Evolutionary conservation across 192 early-diverging fungal species (phyloP).

Genomic region (Irineochytrium annulatum): DNA sequence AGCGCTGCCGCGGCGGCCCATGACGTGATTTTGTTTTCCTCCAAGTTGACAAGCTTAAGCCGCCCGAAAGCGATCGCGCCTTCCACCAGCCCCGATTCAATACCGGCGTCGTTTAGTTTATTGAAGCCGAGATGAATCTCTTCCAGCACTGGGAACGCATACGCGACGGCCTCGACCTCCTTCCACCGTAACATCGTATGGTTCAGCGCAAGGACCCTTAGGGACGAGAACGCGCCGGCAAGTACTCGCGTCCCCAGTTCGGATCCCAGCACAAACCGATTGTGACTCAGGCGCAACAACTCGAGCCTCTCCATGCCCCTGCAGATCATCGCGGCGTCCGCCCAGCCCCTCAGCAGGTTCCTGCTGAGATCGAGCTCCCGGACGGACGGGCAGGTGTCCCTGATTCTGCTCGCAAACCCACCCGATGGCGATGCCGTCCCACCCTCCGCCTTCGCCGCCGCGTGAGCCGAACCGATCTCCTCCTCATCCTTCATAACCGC

Average conservation of each 20-base stretch:
- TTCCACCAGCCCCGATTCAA: neutral
- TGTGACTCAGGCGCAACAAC: conserved; percentile 37
- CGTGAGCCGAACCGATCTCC: too few relatives aligned
- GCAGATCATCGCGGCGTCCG: conserved; percentile 34
- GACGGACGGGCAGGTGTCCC: conserved; percentile 26
- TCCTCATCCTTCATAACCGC: too few relatives aligned
- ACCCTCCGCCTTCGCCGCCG: neutral
- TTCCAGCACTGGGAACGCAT: conserved; percentile 25
- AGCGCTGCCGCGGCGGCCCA: conserved; percentile 32
- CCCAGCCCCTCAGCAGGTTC: conserved; percentile 32
- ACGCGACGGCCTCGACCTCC: conserved; percentile 20
- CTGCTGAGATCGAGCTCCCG: conserved; percentile 45
- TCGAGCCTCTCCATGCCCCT: conserved; percentile 21
- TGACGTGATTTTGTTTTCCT: conserved; percentile 27
- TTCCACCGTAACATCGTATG: conserved; percentile 32
- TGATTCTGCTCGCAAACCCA: neutral
- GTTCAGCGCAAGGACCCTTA: conserved; percentile 33
- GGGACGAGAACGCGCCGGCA: conserved; percentile 15
- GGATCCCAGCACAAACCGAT: conserved; percentile 24
- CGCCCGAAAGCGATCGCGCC: too few relatives aligned
- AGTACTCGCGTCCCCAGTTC: neutral
- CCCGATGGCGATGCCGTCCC: neutral
- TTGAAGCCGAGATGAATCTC: conserved; percentile 46
- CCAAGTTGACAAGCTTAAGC: conserved; percentile 33
- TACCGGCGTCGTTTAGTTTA: conserved; percentile 1